A percentile compares a stretch with the other conserved stretches of the same genome.
phyloP scores from a whole-genome alignment of 176 grass and related monocot species.

The Oryza nivara region DNA sequence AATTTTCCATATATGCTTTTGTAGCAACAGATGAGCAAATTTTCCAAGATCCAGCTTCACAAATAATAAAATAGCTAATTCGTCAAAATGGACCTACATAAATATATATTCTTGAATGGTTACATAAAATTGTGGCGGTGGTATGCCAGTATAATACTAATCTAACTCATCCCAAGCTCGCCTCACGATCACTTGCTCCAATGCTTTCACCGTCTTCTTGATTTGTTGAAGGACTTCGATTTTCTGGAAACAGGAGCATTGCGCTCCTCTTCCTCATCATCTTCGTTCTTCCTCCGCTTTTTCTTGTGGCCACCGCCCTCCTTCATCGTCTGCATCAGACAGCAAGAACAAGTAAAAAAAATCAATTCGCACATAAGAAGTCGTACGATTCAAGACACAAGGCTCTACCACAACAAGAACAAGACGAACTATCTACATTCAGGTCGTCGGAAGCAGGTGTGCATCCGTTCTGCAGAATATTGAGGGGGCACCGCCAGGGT shows the following conservation, averaged over 20 bases:
- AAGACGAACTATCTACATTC: background rate
- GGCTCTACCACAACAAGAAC: background rate
- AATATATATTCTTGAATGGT: background rate
- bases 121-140: background rate
- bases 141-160: slow-evolving; percentile 22
- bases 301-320: slow-evolving; percentile 66
- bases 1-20: background rate
- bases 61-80: background rate
- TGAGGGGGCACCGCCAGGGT: background rate
- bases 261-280: slow-evolving; percentile 64
- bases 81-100: background rate
- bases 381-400: background rate
- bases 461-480: slow-evolving; percentile 9
- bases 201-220: slow-evolving; percentile 51
- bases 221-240: slow-evolving; percentile 57
- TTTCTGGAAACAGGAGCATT: slow-evolving; percentile 32
- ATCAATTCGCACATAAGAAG: background rate
- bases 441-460: background rate
- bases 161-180: background rate
- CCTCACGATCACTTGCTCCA: background rate
- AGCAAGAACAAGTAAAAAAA: background rate
- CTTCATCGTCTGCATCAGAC: slow-evolving; percentile 59
- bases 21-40: background rate
- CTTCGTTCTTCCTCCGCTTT: slow-evolving; percentile 52
- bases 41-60: background rate